Evolutionary conservation across 345 rosid genomes (phyloP).

Genomic region (Citrus medica): DNA sequence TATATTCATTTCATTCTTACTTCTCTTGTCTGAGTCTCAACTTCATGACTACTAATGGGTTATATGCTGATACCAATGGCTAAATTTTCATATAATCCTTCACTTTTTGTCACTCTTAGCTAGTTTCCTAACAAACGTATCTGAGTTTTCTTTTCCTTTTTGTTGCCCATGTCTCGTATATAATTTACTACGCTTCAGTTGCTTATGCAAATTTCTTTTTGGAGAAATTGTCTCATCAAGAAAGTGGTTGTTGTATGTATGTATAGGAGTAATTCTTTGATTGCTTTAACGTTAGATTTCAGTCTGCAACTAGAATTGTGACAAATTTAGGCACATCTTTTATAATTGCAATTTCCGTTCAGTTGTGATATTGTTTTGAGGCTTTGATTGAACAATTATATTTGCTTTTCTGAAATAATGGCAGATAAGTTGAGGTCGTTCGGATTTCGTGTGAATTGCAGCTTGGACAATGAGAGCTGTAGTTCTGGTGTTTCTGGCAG

Average conservation of each 20-base stretch:
- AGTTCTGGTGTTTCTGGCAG: conserved; percentile 15
- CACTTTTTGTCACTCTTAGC: not conserved
- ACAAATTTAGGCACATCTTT: not conserved
- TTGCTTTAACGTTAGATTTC: not conserved
- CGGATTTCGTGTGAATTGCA: conserved; percentile 34
- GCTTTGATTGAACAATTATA: not conserved
- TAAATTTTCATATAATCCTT: not conserved
- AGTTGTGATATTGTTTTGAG: not conserved
- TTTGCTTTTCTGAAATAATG: not conserved
- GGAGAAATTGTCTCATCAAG: too few relatives aligned
- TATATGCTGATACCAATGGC: not conserved
- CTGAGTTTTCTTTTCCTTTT: not conserved
- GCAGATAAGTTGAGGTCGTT: conserved; percentile 25
- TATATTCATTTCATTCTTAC: not conserved
- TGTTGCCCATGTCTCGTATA: not conserved
- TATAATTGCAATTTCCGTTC: not conserved
- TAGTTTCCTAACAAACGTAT: not conserved
- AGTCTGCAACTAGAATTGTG: not conserved
- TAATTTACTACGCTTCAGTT: too few relatives aligned
- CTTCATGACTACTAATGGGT: not conserved
- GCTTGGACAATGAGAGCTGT: conserved; percentile 27
- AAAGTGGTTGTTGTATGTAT: too few relatives aligned
- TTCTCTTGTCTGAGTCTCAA: not conserved
- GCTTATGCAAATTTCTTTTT: too few relatives aligned
- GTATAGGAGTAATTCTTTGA: not conserved